Conservation (phyloP, 768 basidiomycete genomes). For the Wakefieldia striispora region DNA sequence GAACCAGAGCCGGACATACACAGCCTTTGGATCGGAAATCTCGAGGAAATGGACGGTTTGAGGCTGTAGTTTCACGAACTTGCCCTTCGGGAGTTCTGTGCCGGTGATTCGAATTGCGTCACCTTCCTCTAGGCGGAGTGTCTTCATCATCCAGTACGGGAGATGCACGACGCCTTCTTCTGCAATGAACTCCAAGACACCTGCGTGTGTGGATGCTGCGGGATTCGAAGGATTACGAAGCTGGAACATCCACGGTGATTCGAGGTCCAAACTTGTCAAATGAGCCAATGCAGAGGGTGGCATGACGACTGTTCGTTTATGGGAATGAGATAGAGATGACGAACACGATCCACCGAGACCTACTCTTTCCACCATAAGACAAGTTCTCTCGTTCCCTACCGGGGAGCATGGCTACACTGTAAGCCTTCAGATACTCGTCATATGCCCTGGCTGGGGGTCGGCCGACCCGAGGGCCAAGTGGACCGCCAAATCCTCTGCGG, state of each 20-base stretch:
- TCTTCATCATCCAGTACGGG: conserved; percentile 99
- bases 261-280: conserved; percentile 83
- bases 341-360: conserved; percentile 37
- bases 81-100: conserved; percentile 84
- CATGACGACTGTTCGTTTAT: conserved; percentile 75
- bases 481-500: conserved; percentile 52
- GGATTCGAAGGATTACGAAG: conserved; percentile 85
- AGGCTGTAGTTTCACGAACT: conserved; percentile 95
- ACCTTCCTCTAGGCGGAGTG: conserved; percentile 87
- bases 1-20: conserved; percentile 54
- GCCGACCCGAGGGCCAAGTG: conserved; percentile 44
- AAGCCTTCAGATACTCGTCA: conserved; percentile 92
- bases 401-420: conserved; percentile 92
- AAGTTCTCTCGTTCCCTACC: conserved; percentile 85
- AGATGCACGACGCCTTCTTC: conserved; percentile 94
- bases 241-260: conserved; percentile 95
- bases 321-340: conserved; percentile 8
- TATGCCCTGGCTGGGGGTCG: conserved; percentile 68
- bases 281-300: conserved; percentile 92
- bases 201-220: conserved; percentile 87
- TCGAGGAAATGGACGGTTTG: conserved; percentile 95
- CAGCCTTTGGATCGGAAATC: conserved; percentile 95
- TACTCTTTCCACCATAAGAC: conserved; percentile 97
- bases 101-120: conserved; percentile 94
- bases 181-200: conserved; percentile 98